A percentile compares a stretch with the other conserved stretches of the same genome.
phyloP scores from a whole-genome alignment of 768 basidiomycete genomes.

The Mrakia hoshinonis region DNA sequence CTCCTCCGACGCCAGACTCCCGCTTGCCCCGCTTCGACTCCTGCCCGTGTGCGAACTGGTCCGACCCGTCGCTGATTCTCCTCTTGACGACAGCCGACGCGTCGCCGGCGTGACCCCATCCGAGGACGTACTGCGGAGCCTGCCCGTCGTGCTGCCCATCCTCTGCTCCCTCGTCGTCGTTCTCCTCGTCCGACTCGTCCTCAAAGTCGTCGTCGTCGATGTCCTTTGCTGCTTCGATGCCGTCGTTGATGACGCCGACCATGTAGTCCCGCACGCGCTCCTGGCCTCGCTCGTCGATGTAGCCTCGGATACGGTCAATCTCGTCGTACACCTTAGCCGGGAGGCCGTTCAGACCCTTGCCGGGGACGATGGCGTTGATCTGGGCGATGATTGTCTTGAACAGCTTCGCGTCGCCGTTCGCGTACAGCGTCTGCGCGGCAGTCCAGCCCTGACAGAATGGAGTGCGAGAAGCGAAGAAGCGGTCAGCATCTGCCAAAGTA shows the following conservation, averaged over 20 bases:
- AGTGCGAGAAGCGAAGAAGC: background rate
- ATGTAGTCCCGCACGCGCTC: slow-evolving; percentile 22
- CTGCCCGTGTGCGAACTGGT: no score
- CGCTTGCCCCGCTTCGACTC: no score
- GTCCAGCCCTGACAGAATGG: slow-evolving; percentile 21
- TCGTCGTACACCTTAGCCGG: background rate
- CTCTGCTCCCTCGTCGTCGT: background rate
- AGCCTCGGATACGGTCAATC: background rate
- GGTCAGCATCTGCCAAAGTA: no score
- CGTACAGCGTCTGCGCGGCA: background rate
- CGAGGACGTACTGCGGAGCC: no score
- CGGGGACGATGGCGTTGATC: background rate
- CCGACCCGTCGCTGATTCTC: no score
- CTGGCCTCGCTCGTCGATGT: slow-evolving; percentile 24
- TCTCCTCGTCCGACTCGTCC: background rate
- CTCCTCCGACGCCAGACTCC: no score
- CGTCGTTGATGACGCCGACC: slow-evolving; percentile 13
- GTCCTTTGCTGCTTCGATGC: background rate
- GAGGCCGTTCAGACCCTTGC: background rate
- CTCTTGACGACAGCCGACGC: no score
- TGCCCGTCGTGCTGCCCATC: background rate
- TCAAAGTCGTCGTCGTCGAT: slow-evolving; percentile 5
- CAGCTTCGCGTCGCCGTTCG: background rate
- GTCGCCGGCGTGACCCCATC: no score
- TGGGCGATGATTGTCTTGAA: background rate